Conservation (phyloP, 805 yeast genomes). For the Myxozyma kluyveri region DNA sequence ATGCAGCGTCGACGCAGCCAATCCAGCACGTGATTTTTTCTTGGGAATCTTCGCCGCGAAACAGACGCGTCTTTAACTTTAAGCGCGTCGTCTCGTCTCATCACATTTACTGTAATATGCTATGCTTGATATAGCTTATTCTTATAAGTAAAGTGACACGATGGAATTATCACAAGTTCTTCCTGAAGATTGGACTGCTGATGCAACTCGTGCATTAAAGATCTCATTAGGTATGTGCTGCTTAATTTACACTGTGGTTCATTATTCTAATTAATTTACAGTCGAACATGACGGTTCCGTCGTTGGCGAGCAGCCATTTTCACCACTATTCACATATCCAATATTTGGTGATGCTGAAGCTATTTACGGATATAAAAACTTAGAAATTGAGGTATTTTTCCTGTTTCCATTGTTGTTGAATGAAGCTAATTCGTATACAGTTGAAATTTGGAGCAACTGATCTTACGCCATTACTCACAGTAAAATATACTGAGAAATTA, state of each 20-base stretch:
- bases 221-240: conserved; percentile 43
- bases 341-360: conserved; percentile 89
- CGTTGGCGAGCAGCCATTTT: conserved; percentile 46
- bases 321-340: conserved; percentile 85
- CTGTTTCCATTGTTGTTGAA: neutral
- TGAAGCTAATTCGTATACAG: conserved; percentile 5
- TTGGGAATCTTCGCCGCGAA: no score
- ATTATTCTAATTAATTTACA: neutral
- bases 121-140: no score
- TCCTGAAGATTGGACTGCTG: conserved; percentile 68
- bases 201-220: conserved; percentile 66
- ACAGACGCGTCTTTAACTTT: neutral
- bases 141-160: no score
- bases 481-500: conserved; percentile 54
- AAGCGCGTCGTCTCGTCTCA: no score
- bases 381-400: conserved; percentile 51
- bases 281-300: conserved; percentile 10
- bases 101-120: no score
- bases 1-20: no score
- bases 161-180: no score
- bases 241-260: neutral
- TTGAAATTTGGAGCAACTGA: conserved; percentile 72
- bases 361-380: conserved; percentile 76
- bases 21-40: no score
- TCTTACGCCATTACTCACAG: conserved; percentile 67